Conservation (phyloP, 345 rosid genomes). For the Aegle marmelos region DNA sequence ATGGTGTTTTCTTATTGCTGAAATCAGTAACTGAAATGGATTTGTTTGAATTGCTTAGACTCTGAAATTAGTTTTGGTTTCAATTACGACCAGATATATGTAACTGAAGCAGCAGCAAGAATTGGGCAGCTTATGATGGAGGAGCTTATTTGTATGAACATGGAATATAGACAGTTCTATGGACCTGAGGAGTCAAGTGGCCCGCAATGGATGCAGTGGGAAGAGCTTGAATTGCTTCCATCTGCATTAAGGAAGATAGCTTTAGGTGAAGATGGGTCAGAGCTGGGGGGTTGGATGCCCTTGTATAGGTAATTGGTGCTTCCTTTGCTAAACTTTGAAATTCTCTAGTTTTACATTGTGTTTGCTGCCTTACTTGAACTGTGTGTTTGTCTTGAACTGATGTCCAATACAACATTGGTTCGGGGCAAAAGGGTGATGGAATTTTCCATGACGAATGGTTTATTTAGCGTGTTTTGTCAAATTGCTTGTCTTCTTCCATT, state of each 20-base stretch:
- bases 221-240: conserved; percentile 60
- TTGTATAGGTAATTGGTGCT: conserved; percentile 60
- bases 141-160: conserved; percentile 77
- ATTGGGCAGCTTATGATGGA: conserved; percentile 87
- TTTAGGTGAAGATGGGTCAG: conserved; percentile 57
- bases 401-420: not conserved
- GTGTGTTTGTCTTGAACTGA: not conserved
- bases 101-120: conserved; percentile 68
- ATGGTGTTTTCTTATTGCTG: not conserved
- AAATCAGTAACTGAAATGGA: too few relatives aligned
- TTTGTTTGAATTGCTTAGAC: too few relatives aligned
- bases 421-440: not conserved
- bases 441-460: not conserved
- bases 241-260: conserved; percentile 43
- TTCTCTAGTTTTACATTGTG: not conserved
- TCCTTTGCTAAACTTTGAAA: not conserved
- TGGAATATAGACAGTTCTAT: conserved; percentile 54
- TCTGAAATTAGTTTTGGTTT: conserved; percentile 13
- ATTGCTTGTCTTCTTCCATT: not conserved
- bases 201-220: conserved; percentile 72
- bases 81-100: conserved; percentile 50
- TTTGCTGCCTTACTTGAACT: not conserved
- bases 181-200: conserved; percentile 46
- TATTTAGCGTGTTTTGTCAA: not conserved
- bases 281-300: conserved; percentile 81